These are phyloP conservation scores for Annulohypoxylon nitens DNA, from an alignment of 495 filamentous ascomycete genomes.

Conservation along the genomic window DNA sequence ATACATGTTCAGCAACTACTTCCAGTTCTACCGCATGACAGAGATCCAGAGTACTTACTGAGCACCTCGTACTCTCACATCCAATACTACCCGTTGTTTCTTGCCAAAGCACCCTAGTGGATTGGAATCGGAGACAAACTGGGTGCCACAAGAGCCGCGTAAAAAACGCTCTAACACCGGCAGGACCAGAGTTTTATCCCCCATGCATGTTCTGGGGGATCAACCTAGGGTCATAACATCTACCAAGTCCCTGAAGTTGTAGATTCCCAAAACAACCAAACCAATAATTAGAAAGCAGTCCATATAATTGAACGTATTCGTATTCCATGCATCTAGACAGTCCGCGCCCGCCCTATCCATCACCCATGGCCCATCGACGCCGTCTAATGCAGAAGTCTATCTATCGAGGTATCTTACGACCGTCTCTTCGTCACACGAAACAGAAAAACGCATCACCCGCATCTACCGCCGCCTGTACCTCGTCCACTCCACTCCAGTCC, in stretches of 20 bases:
- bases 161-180: too few relatives aligned
- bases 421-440: background rate
- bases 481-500: background rate
- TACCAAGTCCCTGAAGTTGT: background rate
- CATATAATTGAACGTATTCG: background rate
- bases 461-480: conserved; percentile 2
- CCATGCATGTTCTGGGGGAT: too few relatives aligned
- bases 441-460: conserved; percentile 8
- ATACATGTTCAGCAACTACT: too few relatives aligned
- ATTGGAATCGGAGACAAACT: too few relatives aligned
- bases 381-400: conserved; percentile 30
- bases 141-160: too few relatives aligned
- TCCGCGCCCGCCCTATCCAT: background rate
- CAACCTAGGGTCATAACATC: too few relatives aligned
- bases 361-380: conserved; percentile 11
- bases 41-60: too few relatives aligned
- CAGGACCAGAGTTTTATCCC: too few relatives aligned
- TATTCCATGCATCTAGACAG: background rate
- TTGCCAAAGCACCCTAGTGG: too few relatives aligned
- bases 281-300: background rate
- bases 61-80: too few relatives aligned
- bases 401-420: conserved; percentile 27
- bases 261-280: background rate
- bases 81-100: too few relatives aligned
- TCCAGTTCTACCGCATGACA: too few relatives aligned